A percentile compares a stretch with the other conserved stretches of the same genome.
Evolutionary conservation across 306 rosid genomes (phyloP).

Genomic region (Hippophae gyantsensis): DNA sequence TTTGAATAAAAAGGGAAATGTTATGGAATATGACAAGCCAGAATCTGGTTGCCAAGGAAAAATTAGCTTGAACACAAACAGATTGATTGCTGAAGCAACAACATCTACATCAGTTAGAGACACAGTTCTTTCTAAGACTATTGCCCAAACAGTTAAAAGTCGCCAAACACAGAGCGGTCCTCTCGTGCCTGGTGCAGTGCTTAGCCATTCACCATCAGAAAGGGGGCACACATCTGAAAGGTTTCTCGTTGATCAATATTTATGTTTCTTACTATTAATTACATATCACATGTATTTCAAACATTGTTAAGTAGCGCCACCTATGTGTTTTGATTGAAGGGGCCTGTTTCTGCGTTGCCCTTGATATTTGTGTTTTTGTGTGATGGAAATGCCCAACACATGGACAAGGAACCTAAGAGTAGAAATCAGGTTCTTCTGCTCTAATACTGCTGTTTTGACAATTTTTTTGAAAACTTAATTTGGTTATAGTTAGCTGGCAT

Average conservation of each 20-base stretch:
- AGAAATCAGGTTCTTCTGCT: too few relatives aligned
- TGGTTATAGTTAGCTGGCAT: too few relatives aligned
- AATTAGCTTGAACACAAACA: conserved; percentile 37
- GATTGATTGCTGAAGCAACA: conserved; percentile 33
- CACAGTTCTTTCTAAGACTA: conserved; percentile 33
- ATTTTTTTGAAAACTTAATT: too few relatives aligned
- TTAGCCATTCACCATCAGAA: conserved; percentile 60
- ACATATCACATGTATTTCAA: not conserved
- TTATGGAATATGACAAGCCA: conserved; percentile 31
- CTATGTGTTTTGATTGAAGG: too few relatives aligned
- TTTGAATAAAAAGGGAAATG: conserved; percentile 34
- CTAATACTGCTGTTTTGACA: too few relatives aligned
- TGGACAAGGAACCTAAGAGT: too few relatives aligned
- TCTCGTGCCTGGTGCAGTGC: conserved; percentile 54
- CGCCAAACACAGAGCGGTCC: conserved; percentile 93
- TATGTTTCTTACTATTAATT: conserved; percentile 3
- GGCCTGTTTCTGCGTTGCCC: too few relatives aligned
- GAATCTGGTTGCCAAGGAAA: conserved; percentile 42
- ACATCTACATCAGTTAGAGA: conserved; percentile 43
- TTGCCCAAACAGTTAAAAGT: conserved; percentile 37
- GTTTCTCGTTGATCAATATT: conserved; percentile 24
- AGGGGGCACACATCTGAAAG: conserved; percentile 52
- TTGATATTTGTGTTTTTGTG: too few relatives aligned
- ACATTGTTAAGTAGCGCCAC: not conserved
- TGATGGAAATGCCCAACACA: too few relatives aligned